These are phyloP conservation scores for Dothidotthia symphoricarpi DNA, from an alignment of 2,329 filamentous ascomycete species.

Conservation along the genomic window DNA sequence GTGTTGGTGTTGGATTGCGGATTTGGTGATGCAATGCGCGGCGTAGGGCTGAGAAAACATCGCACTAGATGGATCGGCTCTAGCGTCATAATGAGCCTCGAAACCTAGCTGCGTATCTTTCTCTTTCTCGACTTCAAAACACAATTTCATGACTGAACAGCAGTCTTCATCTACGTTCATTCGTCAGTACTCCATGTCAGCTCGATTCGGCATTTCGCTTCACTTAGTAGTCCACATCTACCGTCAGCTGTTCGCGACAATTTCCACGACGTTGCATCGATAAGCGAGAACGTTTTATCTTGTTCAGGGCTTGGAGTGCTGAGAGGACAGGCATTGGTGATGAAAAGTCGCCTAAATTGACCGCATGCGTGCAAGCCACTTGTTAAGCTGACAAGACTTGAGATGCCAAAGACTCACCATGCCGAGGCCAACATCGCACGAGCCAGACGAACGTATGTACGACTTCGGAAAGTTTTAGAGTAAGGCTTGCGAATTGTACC, in stretches of 20 bases:
- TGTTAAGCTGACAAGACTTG: not conserved
- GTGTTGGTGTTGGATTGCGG: not conserved
- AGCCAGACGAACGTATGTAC: not conserved
- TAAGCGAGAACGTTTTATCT: slow-evolving; percentile 1
- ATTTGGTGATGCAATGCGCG: slow-evolving; percentile 5
- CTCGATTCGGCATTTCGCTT: no score
- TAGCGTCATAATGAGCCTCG: no score
- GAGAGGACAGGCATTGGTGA: no score
- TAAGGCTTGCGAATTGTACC: no score
- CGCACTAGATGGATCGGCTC: no score
- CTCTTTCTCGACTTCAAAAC: no score
- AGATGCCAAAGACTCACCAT: not conserved
- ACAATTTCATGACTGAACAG: no score
- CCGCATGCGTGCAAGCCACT: slow-evolving; percentile 13
- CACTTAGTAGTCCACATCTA: no score
- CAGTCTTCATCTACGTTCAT: no score
- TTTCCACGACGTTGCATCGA: slow-evolving; percentile 1
- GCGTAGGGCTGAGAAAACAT: slow-evolving; percentile 7
- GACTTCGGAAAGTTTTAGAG: not conserved
- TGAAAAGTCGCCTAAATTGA: slow-evolving; percentile 9
- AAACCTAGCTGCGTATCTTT: no score
- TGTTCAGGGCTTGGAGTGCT: not conserved
- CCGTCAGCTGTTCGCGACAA: no score
- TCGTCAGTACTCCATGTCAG: no score
- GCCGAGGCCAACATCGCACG: slow-evolving; percentile 1